Evolutionary conservation across 2,329 filamentous ascomycete species (phyloP), one percentile per base, ranked within the genome.

Genomic region (Aurifilum marmelostoma): DNA sequence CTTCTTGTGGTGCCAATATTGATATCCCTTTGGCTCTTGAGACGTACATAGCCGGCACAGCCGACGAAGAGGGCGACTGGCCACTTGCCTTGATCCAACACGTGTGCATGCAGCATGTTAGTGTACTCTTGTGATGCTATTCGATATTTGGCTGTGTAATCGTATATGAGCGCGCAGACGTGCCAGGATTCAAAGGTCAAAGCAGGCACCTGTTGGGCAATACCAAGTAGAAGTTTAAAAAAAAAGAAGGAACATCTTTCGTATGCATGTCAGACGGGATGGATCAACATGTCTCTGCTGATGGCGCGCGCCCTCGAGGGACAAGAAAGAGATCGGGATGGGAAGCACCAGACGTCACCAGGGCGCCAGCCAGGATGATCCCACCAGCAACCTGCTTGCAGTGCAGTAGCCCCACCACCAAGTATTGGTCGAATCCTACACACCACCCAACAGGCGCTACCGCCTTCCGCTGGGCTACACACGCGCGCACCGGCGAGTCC

Each of bases 311-410:
- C 47, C 43, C 16, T 21, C 6, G 47, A 52, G 47, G 29, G 50
- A 54, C 8, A 37, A 4, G 34, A 5, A 37, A 4, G 5, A 37
- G 34, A 37, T 37, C 34, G 34, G 34, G 34, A n/a, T n/a, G 27
- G 52, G 11, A 16, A 29, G 52, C 52, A 11, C 27, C 9, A 32
- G 32, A 29, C 24, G 54, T 21, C 54, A 37, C 56, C 21, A 9
- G 7, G 18, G 56, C 29, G 18, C 18, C 14, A 59, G 56, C 32
- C 56, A 59, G 56, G 56, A 37, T 37, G 56, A 21, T 37, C 16
- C 56, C 29, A n/a, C 56, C 32, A 59, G 56, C 56, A 21, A 59
- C 56, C 18, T 59, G 56, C 56, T 37, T 37, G 56, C 56, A 24
- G 54, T n/a, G 32, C 29, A 29, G 27, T n/a, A 18, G 56, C 29